phyloP scores from a whole-genome alignment of 2,329 filamentous ascomycete species.

The Xylariales sp. region DNA sequence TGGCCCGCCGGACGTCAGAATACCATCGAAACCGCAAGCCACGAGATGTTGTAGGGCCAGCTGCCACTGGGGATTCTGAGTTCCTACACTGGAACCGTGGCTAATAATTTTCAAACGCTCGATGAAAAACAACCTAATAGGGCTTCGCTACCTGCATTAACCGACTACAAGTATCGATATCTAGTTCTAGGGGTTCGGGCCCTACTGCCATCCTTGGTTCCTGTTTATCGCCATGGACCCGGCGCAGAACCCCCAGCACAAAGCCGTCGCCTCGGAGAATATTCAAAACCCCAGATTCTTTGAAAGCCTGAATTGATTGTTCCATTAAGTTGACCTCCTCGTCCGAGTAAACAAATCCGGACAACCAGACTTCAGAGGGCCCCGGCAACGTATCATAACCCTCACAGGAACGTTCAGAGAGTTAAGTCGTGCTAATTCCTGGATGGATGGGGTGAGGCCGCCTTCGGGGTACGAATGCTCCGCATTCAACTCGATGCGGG shows the following conservation, averaged over 20 bases:
- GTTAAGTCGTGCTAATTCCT: constrained; percentile 27
- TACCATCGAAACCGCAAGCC: constrained; percentile 41
- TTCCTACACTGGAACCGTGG: constrained; percentile 10
- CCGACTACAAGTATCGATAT: constrained; percentile 31
- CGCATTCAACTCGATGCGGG: constrained; percentile 51
- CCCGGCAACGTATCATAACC: constrained; percentile 52
- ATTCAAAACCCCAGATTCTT: constrained; percentile 30
- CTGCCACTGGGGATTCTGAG: constrained; percentile 12
- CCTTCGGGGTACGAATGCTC: constrained; percentile 44
- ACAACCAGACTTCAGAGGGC: constrained; percentile 16
- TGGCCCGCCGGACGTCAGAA: constrained; percentile 50
- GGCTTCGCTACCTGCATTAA: constrained; percentile 39
- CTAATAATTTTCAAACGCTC: constrained; percentile 49
- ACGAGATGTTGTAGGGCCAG: constrained; percentile 29
- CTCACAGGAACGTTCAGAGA: constrained; percentile 37
- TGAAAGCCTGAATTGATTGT: constrained; percentile 31
- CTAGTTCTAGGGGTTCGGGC: constrained; percentile 23
- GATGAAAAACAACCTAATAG: constrained; percentile 47
- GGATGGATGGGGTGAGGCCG: constrained; percentile 44
- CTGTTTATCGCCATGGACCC: no score
- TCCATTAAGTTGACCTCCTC: constrained; percentile 41
- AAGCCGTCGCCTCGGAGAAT: constrained; percentile 46
- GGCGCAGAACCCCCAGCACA: constrained; percentile 45
- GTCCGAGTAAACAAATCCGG: constrained; percentile 41
- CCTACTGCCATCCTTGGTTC: no score